phyloP scores from a whole-genome alignment of 164 flowering plant species.

The Magnolia kwangsiensis region DNA sequence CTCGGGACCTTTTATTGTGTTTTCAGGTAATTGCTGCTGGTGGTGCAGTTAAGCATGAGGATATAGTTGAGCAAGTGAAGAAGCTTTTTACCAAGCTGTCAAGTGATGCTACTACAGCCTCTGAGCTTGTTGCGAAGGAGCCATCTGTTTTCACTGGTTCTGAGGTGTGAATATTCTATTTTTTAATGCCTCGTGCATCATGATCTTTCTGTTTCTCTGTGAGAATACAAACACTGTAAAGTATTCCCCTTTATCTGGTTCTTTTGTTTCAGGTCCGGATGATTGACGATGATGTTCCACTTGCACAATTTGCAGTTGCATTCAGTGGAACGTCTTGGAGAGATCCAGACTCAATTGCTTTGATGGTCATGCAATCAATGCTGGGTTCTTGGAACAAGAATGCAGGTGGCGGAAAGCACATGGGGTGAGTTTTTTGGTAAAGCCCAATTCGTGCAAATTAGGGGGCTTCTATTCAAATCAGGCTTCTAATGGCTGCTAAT shows the following conservation, averaged over 20 bases:
- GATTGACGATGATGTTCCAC: slow-evolving; percentile 77
- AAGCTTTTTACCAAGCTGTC: slow-evolving; percentile 82
- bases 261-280: slow-evolving; percentile 68
- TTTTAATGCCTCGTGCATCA: not conserved
- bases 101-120: slow-evolving; percentile 67
- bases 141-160: slow-evolving; percentile 95
- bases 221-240: not conserved
- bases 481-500: no score
- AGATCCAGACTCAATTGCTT: slow-evolving; percentile 95
- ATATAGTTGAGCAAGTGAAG: slow-evolving; percentile 81
- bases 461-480: no score
- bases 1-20: not conserved
- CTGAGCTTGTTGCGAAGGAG: slow-evolving; percentile 67
- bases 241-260: not conserved
- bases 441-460: no score
- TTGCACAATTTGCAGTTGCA: slow-evolving; percentile 98
- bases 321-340: slow-evolving; percentile 95
- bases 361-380: slow-evolving; percentile 98
- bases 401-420: slow-evolving; percentile 85
- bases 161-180: slow-evolving; percentile 51
- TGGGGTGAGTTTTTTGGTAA: slow-evolving; percentile 53
- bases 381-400: slow-evolving; percentile 89
- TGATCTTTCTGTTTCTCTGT: not conserved
- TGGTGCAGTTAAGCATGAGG: slow-evolving; percentile 95
- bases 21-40: slow-evolving; percentile 84